A percentile compares a stretch with the other conserved stretches of the same genome.
Evolutionary conservation across 345 rosid genomes (phyloP).

Genomic region (Rhodamnia rubescens): DNA sequence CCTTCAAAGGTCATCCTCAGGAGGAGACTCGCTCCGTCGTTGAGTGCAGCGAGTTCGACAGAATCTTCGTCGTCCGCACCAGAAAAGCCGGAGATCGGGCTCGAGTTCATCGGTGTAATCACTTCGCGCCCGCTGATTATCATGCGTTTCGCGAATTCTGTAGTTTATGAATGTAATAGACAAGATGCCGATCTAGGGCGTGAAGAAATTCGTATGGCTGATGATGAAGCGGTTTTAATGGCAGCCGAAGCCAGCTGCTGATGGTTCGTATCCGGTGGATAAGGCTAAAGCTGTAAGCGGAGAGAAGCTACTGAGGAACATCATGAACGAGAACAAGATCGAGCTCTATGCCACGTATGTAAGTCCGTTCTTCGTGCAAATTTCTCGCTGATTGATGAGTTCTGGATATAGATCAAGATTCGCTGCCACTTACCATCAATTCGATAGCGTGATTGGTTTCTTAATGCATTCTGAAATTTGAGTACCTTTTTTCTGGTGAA

Average conservation of each 20-base stretch:
- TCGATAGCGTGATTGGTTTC: background rate
- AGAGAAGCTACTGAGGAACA: constrained; percentile 65
- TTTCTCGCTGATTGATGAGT: background rate
- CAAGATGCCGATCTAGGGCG: background rate
- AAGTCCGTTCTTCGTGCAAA: constrained; percentile 1
- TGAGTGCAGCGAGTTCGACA: constrained; percentile 11
- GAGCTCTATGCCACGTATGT: constrained; percentile 86
- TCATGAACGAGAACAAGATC: constrained; percentile 70
- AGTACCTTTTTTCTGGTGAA: background rate
- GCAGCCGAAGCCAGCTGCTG: constrained; percentile 60
- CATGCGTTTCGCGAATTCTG: background rate
- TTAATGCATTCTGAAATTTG: background rate
- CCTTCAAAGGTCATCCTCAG: background rate
- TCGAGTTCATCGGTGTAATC: constrained; percentile 60
- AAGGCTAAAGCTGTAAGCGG: constrained; percentile 62
- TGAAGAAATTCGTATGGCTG: background rate
- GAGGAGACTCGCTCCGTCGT: background rate
- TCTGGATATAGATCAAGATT: background rate
- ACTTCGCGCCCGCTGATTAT: background rate
- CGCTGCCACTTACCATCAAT: background rate
- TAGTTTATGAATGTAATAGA: background rate
- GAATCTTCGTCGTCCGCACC: constrained; percentile 15
- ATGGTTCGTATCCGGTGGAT: constrained; percentile 55
- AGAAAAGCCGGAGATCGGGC: constrained; percentile 57
- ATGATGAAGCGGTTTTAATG: background rate